A percentile compares a stretch with the other conserved stretches of the same genome.
Conservation (phyloP, 2,329 filamentous ascomycete genomes). For the Plenodomus tracheiphilus region DNA sequence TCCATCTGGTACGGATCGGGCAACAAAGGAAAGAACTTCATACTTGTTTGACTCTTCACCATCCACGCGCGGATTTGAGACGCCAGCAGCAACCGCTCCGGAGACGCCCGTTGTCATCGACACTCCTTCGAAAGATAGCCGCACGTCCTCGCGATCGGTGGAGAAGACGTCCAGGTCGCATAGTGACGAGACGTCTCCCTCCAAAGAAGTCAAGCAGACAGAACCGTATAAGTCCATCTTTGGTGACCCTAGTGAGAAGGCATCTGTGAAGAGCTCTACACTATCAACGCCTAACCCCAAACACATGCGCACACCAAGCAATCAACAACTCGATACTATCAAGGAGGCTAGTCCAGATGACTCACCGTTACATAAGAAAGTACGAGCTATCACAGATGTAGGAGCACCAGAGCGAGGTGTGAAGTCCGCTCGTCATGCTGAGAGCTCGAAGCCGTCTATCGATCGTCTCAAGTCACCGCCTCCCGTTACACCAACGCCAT, state of each 20-base stretch:
- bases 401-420: conserved; percentile 48
- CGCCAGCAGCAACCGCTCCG: conserved; percentile 27
- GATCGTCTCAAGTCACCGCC: conserved; percentile 39
- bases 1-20: conserved; percentile 33
- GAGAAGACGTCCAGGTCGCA: conserved; percentile 9
- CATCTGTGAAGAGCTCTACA: conserved; percentile 12
- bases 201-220: conserved; percentile 12
- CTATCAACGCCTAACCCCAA: conserved; percentile 30
- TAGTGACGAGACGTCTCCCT: conserved; percentile 13
- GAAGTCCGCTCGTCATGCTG: conserved; percentile 45
- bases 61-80: conserved; percentile 37
- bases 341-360: conserved; percentile 54
- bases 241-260: conserved; percentile 37
- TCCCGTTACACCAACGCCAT: conserved; percentile 36
- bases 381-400: conserved; percentile 48
- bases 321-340: conserved; percentile 54
- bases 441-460: conserved; percentile 38
- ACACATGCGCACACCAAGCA: conserved; percentile 34
- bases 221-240: conserved; percentile 40
- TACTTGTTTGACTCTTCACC: conserved; percentile 44
- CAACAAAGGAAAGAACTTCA: conserved; percentile 42
- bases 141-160: conserved; percentile 5
- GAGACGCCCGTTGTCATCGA: conserved; percentile 16
- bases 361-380: conserved; percentile 47
- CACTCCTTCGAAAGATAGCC: conserved; percentile 16